Conservation (phyloP, 768 basidiomycete genomes). For the button mushroom (Agaricus bisporus) region DNA sequence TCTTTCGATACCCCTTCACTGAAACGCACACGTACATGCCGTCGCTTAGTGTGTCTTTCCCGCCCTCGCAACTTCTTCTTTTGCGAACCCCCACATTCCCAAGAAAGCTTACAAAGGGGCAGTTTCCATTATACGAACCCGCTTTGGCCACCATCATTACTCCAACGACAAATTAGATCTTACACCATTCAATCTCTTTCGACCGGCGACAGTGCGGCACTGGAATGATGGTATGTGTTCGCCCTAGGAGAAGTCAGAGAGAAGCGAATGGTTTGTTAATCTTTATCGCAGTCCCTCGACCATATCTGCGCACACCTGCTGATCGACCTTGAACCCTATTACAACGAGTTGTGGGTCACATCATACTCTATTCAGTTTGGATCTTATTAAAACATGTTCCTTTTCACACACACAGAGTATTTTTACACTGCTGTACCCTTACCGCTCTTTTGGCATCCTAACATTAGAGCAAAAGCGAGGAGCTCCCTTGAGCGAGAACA, state of each 20-base stretch:
- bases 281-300: background rate
- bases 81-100: too few species aligned
- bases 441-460: background rate
- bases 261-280: background rate
- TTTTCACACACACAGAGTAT: constrained; percentile 4
- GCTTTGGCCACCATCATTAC: background rate
- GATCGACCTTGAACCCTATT: background rate
- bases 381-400: background rate
- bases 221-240: background rate
- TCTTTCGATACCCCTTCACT: background rate
- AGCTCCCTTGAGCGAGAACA: too few species aligned
- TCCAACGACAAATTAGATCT: background rate
- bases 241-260: background rate
- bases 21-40: background rate
- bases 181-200: background rate
- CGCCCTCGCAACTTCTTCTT: too few species aligned
- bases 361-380: background rate
- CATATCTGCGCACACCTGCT: background rate
- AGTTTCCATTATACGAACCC: background rate
- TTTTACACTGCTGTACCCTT: background rate
- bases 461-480: background rate
- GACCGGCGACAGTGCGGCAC: constrained; percentile 3
- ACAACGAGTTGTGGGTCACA: constrained; percentile 1
- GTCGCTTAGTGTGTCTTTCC: too few species aligned
- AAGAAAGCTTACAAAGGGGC: background rate